phyloP scores from a whole-genome alignment of 1,284 basidiomycete species.

The Calocybe gambosa region DNA sequence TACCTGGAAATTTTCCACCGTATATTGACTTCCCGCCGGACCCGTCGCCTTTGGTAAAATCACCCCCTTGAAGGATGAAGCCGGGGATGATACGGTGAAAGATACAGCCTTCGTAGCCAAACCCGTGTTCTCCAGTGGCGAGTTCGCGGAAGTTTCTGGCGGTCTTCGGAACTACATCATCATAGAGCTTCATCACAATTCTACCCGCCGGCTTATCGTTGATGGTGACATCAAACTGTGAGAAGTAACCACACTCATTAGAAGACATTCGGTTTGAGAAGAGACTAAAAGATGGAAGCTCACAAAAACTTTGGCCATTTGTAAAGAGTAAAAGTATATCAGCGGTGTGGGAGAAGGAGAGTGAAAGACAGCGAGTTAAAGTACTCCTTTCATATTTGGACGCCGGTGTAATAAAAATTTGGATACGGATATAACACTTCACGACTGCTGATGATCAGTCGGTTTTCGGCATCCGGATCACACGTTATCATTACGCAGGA shows the following conservation, averaged over 20 bases:
- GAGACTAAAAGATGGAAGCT: too few species aligned
- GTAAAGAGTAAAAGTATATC: too few species aligned
- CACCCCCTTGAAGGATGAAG: constrained; percentile 18
- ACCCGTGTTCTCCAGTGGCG: constrained; percentile 69
- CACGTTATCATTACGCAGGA: constrained; percentile 2
- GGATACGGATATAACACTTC: constrained; percentile 8
- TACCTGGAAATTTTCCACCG: constrained; percentile 88
- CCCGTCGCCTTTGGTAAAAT: constrained; percentile 34
- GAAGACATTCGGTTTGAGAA: too few species aligned
- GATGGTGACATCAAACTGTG: constrained; percentile 19
- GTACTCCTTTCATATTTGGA: constrained; percentile 1
- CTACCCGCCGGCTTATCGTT: constrained; percentile 14
- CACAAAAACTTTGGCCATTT: constrained; percentile 23
- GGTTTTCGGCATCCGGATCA: constrained; percentile 10
- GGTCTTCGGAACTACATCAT: constrained; percentile 57
- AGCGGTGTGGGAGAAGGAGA: neutral
- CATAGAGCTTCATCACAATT: constrained; percentile 52
- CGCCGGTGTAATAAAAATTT: neutral
- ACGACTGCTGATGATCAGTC: too few species aligned
- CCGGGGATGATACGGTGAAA: constrained; percentile 74
- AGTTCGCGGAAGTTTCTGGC: constrained; percentile 83
- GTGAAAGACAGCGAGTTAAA: neutral
- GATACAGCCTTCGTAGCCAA: constrained; percentile 49
- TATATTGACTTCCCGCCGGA: constrained; percentile 93
- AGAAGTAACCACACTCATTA: too few species aligned